Base-by-base conservation (phyloP, 345 rosid species). In the Conringia planisiliqua region DNA sequence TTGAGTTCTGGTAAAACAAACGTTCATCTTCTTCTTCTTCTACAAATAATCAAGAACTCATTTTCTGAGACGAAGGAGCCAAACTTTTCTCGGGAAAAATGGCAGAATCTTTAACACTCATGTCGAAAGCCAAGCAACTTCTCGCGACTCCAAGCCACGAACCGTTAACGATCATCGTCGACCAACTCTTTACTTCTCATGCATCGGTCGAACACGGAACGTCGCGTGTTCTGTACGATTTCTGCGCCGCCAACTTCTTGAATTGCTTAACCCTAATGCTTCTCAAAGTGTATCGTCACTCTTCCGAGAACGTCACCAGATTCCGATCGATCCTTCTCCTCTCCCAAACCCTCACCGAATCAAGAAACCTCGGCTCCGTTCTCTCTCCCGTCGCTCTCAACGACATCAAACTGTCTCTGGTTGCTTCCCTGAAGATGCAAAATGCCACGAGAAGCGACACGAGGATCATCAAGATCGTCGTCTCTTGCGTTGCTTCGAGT, bases 141-240 rank as follows among this genome's bases (percentile, higher is more conserved):
- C 66, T 73, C 8, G 33, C 63, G 3, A 42, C 54, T 13, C 35
- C 77, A 64, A 54, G 3, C 64, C 33, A 63, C 38, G 50, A 73
- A 52, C 44, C 36, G 14, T 10, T 55, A 33, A 10, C 57, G 2
- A 22, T 7, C 3, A 6, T 63, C 44, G 4, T 72, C 26, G 43
- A 39, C 10, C 26, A 54, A 3, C 63, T 51, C 62, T 50, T 1
- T 10, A 7, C 3, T 4, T 2, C 1, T 48, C 2, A 14, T 27
- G 46, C 5, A 3, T 3, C 71, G 30, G 13, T 14, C 16, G 71
- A 74, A 1, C 18, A 20, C 10, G 3, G 33, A 65, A 14, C 14
- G 7, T 48, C 78, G 3, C 54, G 17, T 16, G 16, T 26, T 30
- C 33, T 63, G 0, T 73, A 24, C 77, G 30, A 44, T 3, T 74